Base-by-base conservation (phyloP, 1,284 basidiomycete genomes). In the Tylopilus orsonianus region DNA sequence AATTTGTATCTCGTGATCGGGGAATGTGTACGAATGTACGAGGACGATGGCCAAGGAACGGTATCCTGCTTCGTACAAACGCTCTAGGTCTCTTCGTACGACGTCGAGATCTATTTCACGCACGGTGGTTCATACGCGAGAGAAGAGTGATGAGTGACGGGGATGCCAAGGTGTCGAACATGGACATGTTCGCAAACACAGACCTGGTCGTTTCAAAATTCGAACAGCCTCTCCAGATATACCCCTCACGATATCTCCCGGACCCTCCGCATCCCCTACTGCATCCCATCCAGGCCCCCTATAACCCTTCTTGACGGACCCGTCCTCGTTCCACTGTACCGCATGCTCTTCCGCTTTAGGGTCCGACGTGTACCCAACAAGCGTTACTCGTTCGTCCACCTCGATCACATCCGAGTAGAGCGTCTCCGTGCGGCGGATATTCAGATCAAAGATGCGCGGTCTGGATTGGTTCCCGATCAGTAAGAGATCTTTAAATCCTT, bases 401-500 rank as follows among this genome's bases (percentile, higher is more conserved):
- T 97, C 93, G 19, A 96, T 64, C 2, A 97, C 87, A 2, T 77
- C 75, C 1, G 83, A 80, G 66, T 96, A 97, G 4, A 97, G 74
- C 5, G 91, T 87, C 0, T 82, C 67, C 0, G 90, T 79, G 26
- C 93, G 86, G 39, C 87, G 76, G 64, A 93, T 87, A 67, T 93
- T 87, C 41, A 95, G 75, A 70, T 94, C 91, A 61, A 94, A 94
- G 53, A 94, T 93, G 61, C 78, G 83, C 1, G 93, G 95, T 27
- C 95, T 85, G 8, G 92, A 87, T 66, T 97, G 96, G 66, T 97
- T 97, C 10, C 91, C 91, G 53, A 96, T 97, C 44, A 88, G 77
- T 3, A 97, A 78, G 14, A 97, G 79, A 67, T 97, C 95, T 60
- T 84, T 85, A 76, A 97, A 97, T 0, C 93, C 95, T 56, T 85